Conservation (phyloP, 352 stramenopile species). For the Globisporangium iwayamae region DNA sequence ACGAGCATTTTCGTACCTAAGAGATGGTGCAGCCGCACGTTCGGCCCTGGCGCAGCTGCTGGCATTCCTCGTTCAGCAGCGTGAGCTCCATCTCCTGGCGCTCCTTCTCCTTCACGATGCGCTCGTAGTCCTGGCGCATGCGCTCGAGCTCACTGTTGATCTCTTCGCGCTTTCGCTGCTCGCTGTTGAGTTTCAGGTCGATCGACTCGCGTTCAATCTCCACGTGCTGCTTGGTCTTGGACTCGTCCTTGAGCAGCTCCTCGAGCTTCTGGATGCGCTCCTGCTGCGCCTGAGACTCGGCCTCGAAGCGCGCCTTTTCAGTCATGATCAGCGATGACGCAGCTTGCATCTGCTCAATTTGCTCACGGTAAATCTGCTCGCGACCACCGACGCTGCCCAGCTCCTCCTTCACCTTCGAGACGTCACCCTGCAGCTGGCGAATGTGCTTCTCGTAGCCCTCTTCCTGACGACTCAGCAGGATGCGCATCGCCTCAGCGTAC, state of each 20-base stretch:
- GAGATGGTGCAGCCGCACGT: slow-evolving; percentile 70
- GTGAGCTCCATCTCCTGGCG: slow-evolving; percentile 76
- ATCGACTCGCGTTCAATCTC: slow-evolving; percentile 78
- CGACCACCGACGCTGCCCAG: slow-evolving; percentile 74
- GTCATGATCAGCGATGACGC: slow-evolving; percentile 73
- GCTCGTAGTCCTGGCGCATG: slow-evolving; percentile 68
- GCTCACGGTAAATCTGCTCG: slow-evolving; percentile 83
- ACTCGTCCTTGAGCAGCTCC: slow-evolving; percentile 56
- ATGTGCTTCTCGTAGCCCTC: slow-evolving; percentile 87
- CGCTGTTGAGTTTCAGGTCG: slow-evolving; percentile 57
- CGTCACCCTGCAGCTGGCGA: slow-evolving; percentile 62
- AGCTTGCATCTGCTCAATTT: slow-evolving; percentile 83
- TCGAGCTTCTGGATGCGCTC: slow-evolving; percentile 71
- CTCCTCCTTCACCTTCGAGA: slow-evolving; percentile 78
- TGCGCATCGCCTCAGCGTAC: slow-evolving; percentile 80
- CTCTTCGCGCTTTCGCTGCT: slow-evolving; percentile 54
- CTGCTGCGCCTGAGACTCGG: slow-evolving; percentile 60
- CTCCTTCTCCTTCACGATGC: slow-evolving; percentile 79
- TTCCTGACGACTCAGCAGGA: slow-evolving; percentile 76
- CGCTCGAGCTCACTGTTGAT: slow-evolving; percentile 53
- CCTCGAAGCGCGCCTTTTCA: slow-evolving; percentile 58
- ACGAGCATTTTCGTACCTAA: slow-evolving; percentile 22
- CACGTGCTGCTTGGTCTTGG: slow-evolving; percentile 59
- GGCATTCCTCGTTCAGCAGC: slow-evolving; percentile 70
- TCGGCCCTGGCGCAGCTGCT: slow-evolving; percentile 68